phyloP scores from a whole-genome alignment of 352 stramenopile genomes.

The Elongisporangium undulatum region DNA sequence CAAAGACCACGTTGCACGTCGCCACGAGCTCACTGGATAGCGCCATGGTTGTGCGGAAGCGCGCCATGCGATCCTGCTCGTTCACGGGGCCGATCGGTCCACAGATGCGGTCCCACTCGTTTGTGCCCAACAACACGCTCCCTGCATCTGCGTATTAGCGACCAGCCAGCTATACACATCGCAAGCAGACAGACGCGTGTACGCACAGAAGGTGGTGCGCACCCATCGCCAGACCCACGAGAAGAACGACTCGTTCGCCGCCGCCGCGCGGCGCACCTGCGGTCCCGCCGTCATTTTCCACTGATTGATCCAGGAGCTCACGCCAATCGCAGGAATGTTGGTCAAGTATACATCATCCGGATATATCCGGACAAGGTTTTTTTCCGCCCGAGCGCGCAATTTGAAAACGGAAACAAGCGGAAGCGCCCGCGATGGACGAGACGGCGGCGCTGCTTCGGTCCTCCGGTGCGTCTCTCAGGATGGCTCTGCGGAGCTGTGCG shows the following conservation, averaged over 20 bases:
- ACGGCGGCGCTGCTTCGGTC: slow-evolving; percentile 54
- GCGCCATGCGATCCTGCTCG: slow-evolving; percentile 56
- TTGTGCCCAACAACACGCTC: slow-evolving; percentile 59
- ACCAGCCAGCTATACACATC: background rate
- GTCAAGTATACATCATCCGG: slow-evolving; percentile 1
- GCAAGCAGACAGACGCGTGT: background rate
- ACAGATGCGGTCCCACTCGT: slow-evolving; percentile 73
- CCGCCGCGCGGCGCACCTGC: slow-evolving; percentile 52
- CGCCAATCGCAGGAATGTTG: too few relatives aligned
- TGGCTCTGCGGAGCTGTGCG: background rate
- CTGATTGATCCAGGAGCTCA: too few relatives aligned
- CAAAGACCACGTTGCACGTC: slow-evolving; percentile 78
- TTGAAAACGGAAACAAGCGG: background rate
- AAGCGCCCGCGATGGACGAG: slow-evolving; percentile 31
- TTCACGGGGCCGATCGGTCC: slow-evolving; percentile 29
- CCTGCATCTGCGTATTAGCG: slow-evolving; percentile 21
- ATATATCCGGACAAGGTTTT: slow-evolving; percentile 2
- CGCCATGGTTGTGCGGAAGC: slow-evolving; percentile 68
- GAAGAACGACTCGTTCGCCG: slow-evolving; percentile 46
- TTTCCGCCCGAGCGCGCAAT: background rate
- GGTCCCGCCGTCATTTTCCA: slow-evolving; percentile 54
- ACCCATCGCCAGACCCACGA: slow-evolving; percentile 68
- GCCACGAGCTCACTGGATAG: slow-evolving; percentile 54
- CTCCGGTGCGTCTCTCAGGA: slow-evolving; percentile 24
- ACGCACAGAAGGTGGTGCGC: slow-evolving; percentile 50